Evolutionary conservation across 768 basidiomycete species (phyloP), one percentile per base, ranked within the genome.

Genomic region (Leccinum obscurum): DNA sequence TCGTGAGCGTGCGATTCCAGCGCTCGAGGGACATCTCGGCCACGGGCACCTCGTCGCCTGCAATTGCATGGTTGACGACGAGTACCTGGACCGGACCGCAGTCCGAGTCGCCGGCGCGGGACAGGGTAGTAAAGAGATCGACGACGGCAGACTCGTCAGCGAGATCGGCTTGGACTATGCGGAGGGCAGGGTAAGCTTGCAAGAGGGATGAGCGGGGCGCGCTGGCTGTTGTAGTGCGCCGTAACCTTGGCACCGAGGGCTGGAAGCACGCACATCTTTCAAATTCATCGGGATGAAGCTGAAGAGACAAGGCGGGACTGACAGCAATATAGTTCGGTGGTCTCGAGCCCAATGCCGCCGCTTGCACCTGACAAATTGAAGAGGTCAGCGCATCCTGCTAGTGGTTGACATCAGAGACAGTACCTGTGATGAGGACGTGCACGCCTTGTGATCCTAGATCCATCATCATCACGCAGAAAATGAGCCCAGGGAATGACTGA

Each of bases 311-410:
- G 14, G 14, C 8, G 13, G 34, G 14, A 74, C 76, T 68, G 61
- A 84, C 86, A 77, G 32, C 85, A 77, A 67, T 85, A 90, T 2
- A 81, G 65, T 20, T 77, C 76, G 6, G 77, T 75, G 11, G 84
- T 86, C 66, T 81, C 84, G 0, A 87, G 75, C 11, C 89, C 89
- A 30, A 91, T 90, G 4, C 88, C 89, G 2, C 89, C 87, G 65
- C 84, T 87, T 6, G 88, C 87, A 48, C 89, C 89, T 85, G 20
- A 17, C 26, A 20, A 44, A 1, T 44, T 44, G 39, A 20, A 48
- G 11, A 5, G 17, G 56, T 60, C 46, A 58, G 30, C 34, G 34
- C 3, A 28, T 28, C 13, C 13, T 48, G 26, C 46, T 24, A 6
- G 20, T 15, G 7, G 2, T 37, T 37, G 37, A 20, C 10, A 44